Conservation (phyloP, 169 alveolate species). For the Plasmodium gaboni region DNA sequence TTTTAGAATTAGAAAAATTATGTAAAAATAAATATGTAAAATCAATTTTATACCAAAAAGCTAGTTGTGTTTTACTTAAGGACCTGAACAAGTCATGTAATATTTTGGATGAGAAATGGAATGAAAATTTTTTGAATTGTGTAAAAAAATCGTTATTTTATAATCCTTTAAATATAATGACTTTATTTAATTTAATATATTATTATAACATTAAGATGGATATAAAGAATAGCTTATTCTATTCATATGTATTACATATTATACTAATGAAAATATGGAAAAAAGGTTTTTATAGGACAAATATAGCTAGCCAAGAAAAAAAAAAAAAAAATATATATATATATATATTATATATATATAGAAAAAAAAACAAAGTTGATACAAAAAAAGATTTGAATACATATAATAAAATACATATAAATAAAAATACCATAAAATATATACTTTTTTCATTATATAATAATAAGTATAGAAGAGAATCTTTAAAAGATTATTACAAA, state of each 20-base stretch:
- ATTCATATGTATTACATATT: constrained; percentile 30
- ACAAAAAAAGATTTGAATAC: not conserved
- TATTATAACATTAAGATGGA: constrained; percentile 23
- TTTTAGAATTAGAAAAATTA: not conserved
- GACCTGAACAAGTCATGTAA: not conserved
- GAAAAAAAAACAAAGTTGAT: not conserved
- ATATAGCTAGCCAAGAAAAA: not conserved
- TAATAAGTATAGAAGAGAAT: not conserved
- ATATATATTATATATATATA: not conserved
- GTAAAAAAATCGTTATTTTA: constrained; percentile 26
- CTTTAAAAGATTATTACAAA: not conserved
- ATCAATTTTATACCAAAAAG: constrained; percentile 37
- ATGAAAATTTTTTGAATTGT: not conserved
- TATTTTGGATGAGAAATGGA: not conserved
- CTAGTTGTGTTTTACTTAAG: constrained; percentile 14
- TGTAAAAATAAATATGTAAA: constrained; percentile 25
- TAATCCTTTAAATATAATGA: constrained; percentile 39
- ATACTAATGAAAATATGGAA: constrained; percentile 12
- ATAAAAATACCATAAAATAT: not conserved
- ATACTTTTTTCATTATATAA: not conserved
- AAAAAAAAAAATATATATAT: not conserved
- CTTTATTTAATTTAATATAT: constrained; percentile 40
- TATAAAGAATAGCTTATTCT: constrained; percentile 1
- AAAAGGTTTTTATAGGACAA: constrained; percentile 7
- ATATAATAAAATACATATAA: not conserved